Percentiles rank a stretch among this genome's conserved stretches.
Conservation (phyloP, 106 monocot genomes). For the Dendrobium chrysotoxum region DNA sequence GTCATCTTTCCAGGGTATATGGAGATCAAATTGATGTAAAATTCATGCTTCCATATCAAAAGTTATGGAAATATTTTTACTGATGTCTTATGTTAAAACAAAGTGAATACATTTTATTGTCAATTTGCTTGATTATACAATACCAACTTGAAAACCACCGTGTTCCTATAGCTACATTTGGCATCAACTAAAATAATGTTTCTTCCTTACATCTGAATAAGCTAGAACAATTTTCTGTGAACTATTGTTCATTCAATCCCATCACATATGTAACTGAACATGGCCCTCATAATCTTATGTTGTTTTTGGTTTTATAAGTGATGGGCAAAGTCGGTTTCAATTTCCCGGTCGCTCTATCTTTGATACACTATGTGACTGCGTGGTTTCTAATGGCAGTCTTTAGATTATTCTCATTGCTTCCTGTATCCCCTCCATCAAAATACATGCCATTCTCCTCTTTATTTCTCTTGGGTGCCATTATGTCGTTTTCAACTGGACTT, state of each 20-base stretch:
- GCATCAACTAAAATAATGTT: neutral
- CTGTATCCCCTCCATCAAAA: slow-evolving; percentile 79
- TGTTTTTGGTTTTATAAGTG: slow-evolving; percentile 31
- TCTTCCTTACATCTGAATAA: neutral
- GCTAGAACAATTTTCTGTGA: neutral
- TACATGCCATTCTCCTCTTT: slow-evolving; percentile 88
- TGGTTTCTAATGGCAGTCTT: slow-evolving; percentile 84
- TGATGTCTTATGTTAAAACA: no score
- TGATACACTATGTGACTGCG: slow-evolving; percentile 78
- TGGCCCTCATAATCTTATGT: neutral
- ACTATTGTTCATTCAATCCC: neutral
- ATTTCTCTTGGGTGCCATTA: slow-evolving; percentile 80
- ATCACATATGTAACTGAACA: neutral
- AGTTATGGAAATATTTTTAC: neutral
- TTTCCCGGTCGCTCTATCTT: slow-evolving; percentile 78
- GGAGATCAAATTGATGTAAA: neutral
- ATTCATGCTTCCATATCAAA: neutral
- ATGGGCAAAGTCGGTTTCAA: slow-evolving; percentile 95
- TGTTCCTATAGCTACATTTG: neutral
- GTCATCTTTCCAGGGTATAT: neutral
- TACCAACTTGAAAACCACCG: neutral
- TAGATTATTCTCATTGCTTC: slow-evolving; percentile 64
- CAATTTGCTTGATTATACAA: neutral
- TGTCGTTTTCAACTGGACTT: slow-evolving; percentile 95
- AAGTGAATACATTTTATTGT: neutral